Conservation (phyloP, 1,284 basidiomycete species). For the Trichosporon sp. region DNA sequence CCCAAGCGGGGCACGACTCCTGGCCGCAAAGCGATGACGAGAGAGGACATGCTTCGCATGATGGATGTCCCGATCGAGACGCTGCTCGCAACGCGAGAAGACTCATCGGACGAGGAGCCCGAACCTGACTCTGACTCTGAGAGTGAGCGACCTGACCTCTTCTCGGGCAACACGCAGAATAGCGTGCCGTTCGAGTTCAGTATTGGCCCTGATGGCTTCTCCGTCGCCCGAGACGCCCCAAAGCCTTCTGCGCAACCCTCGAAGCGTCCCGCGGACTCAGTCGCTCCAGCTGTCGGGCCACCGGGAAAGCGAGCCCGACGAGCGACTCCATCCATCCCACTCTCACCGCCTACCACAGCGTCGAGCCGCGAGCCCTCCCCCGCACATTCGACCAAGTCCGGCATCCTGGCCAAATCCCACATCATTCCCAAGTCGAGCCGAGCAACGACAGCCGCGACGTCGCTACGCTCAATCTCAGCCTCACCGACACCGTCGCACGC, state of each 20-base stretch:
- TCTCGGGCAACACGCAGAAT: not conserved
- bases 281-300: no score
- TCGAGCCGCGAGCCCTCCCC: not conserved
- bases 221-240: not conserved
- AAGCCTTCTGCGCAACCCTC: not conserved
- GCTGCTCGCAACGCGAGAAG: slow-evolving; percentile 20
- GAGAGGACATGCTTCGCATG: slow-evolving; percentile 11
- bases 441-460: not conserved
- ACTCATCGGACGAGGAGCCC: slow-evolving; percentile 28
- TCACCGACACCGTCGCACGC: slow-evolving; percentile 6
- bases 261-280: not conserved
- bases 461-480: slow-evolving; percentile 11
- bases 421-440: not conserved
- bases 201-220: slow-evolving; percentile 28
- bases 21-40: not conserved
- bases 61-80: slow-evolving; percentile 20
- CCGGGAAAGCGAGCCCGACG: no score
- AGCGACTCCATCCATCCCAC: not conserved
- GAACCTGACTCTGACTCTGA: slow-evolving; percentile 16
- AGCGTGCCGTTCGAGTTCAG: slow-evolving; percentile 26
- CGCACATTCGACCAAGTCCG: not conserved
- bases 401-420: no score
- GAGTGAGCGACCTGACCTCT: not conserved
- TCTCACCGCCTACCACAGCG: slow-evolving; percentile 6
- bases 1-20: not conserved